Base-by-base conservation (phyloP, 1,284 basidiomycete species). In the Marasmius tenuissimus region DNA sequence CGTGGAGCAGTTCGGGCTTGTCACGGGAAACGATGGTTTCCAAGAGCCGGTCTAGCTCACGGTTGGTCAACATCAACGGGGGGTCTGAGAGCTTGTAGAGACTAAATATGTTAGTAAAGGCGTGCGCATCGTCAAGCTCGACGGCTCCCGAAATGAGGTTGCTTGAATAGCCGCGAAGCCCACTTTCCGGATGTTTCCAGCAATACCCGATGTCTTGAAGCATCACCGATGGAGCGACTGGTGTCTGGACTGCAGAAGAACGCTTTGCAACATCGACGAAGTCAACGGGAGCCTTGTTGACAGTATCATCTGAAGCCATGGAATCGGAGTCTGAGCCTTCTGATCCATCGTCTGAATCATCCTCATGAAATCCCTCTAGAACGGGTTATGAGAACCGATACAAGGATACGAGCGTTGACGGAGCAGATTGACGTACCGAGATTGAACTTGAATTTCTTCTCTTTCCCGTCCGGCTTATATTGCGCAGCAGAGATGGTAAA, bases 261-360 rank as follows among this genome's bases (percentile, higher is more conserved):
- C 78, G 75, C 37, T 76, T 78, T 8, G 83, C 80, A 57, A 87
- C 77, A 68, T 86, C 84, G 12, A 80, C 70, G 66, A 86, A 83
- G 45, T 78, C 77, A 58, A 77, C 66, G 74, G 71, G 9, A 35
- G 59, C n/a, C 72, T 69, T 57, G 8, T 77, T 76, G 50, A 78
- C 72, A 2, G 79, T 80, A 20, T 69, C 72, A 9, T 71, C 72
- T 12, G 73, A 72, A 45, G 70, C 73, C 16, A 77, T 73, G 1
- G 78, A 79, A 39, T 73, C 73, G 37, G 40, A 33, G 49, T 76
- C 71, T 14, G 75, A 77, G 20, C 68, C 69, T 33, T 67, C 27
- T 27, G 27, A 27, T 27, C 27, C 71, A 16, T 68, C 66, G 42
- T 74, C 68, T 48, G 60, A 59, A 35, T 69, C 68, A 53, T 63